phyloP scores from a whole-genome alignment of 2,329 filamentous ascomycete species.

The Xylariomycetidae sp. region DNA sequence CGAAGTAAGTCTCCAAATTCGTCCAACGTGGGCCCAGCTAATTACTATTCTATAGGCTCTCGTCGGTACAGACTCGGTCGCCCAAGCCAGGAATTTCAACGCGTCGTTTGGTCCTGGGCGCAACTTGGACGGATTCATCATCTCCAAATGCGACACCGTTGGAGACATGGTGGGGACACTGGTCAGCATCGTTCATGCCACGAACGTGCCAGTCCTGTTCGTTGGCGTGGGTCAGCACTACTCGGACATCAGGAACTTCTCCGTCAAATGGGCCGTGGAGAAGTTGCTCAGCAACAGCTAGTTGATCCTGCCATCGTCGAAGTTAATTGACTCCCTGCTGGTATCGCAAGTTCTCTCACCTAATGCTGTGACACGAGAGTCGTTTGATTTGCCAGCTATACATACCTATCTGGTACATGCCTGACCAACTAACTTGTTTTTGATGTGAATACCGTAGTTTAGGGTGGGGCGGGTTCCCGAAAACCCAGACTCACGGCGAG shows the following conservation, averaged over 20 bases:
- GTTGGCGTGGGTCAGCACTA: slow-evolving; percentile 70
- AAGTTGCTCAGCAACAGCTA: slow-evolving; percentile 52
- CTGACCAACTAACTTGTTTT: too few species aligned
- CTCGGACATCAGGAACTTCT: slow-evolving; percentile 61
- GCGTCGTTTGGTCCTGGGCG: slow-evolving; percentile 77
- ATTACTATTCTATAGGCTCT: slow-evolving; percentile 71
- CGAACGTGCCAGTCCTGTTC: slow-evolving; percentile 92
- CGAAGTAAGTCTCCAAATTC: slow-evolving; percentile 35
- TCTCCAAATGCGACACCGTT: slow-evolving; percentile 97
- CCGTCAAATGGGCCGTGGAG: slow-evolving; percentile 64
- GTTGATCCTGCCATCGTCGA: too few species aligned
- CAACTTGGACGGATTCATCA: slow-evolving; percentile 91
- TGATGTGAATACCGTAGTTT: too few species aligned
- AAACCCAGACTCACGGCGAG: too few species aligned
- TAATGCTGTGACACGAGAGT: too few species aligned
- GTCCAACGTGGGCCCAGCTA: slow-evolving; percentile 12
- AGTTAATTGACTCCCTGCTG: too few species aligned
- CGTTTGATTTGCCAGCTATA: too few species aligned
- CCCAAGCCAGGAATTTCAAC: slow-evolving; percentile 95
- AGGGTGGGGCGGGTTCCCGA: too few species aligned
- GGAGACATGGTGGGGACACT: slow-evolving; percentile 97
- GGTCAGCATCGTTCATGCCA: slow-evolving; percentile 95
- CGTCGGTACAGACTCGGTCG: slow-evolving; percentile 91
- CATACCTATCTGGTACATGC: too few species aligned
- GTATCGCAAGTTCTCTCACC: too few species aligned